Evolutionary conservation across 1,139 yeast species (phyloP), one percentile per base, ranked within the genome.

Genomic region (Geotrichum europaeum): DNA sequence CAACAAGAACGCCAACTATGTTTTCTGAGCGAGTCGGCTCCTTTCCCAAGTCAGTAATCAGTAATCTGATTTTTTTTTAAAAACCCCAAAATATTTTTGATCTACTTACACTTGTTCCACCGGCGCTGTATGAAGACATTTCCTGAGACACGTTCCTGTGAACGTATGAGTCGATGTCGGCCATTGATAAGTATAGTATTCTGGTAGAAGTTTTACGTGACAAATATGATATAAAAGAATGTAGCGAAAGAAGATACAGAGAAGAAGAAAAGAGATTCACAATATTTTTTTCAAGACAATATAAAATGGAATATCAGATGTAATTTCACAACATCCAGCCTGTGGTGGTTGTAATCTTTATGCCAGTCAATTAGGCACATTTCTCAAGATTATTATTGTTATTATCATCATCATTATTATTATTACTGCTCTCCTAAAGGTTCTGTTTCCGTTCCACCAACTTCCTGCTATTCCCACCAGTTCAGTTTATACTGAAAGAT

Each of bases 1-100:
- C 61, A 12, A 59, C 54, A 28, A 59, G 49, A n/a, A 59, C 61
- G 7, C 61, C 61, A 24, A 59, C 61, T 18, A 47, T 36, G 3
- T 49, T 43, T 6, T 49, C 18, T 5, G 13, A 45, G 20, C 4
- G 10, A 24, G 30, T 7, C 32, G 22, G 51, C n/a, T 22, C 30
- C 32, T 49, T 49, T 49, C 15, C 15, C 12, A 9, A 43, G 7
- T 9, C 6, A 5, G 2, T 28, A 28, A 9, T 28, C 32, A 28
- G 32, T 28, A 28, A 28, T 28, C 32, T 28, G 9, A 4, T 28
- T 28, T 28, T 4, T 9, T 28, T 28, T 28, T 9, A 9, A 25
- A 25, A 28, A 2, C 32, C 10, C 32, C 10, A 18, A 6, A 40
- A 43, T n/a, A 43, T 12, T 24, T 4, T 49, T 28, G 15, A 13